Evolutionary conservation across 352 stramenopile genomes (phyloP).

Genomic region (Globisporangium orthogonon): DNA sequence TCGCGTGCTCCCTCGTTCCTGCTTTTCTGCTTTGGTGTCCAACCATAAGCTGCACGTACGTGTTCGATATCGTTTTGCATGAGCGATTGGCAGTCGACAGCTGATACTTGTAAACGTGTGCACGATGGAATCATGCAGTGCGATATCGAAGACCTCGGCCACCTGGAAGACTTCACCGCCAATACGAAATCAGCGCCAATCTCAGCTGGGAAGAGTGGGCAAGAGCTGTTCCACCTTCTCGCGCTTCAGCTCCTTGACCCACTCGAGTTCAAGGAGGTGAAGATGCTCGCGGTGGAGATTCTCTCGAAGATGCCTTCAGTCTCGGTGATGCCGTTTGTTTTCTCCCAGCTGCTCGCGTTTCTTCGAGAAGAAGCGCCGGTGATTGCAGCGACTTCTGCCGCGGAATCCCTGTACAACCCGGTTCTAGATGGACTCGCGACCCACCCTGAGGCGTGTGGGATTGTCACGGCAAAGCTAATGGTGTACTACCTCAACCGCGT

Average conservation of each 20-base stretch:
- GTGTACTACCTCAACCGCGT: constrained; percentile 73
- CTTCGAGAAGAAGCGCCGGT: constrained; percentile 18
- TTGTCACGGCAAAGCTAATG: constrained; percentile 63
- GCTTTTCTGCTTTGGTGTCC: constrained; percentile 10
- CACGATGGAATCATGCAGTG: constrained; percentile 4
- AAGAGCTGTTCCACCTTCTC: constrained; percentile 30
- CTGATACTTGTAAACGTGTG: not conserved
- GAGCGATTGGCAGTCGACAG: not conserved
- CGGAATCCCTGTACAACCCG: constrained; percentile 7
- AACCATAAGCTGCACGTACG: constrained; percentile 17
- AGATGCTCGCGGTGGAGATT: constrained; percentile 56
- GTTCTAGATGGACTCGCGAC: constrained; percentile 13
- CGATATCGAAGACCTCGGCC: constrained; percentile 23
- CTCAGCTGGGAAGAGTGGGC: not conserved
- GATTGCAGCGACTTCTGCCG: not conserved
- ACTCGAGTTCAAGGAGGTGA: constrained; percentile 77
- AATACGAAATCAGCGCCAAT: not conserved
- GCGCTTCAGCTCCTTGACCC: constrained; percentile 41
- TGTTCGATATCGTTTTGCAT: not conserved
- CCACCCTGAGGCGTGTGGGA: constrained; percentile 23
- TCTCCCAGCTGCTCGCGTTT: constrained; percentile 39
- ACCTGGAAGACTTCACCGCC: constrained; percentile 21
- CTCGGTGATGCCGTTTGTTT: constrained; percentile 29
- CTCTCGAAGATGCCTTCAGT: constrained; percentile 34
- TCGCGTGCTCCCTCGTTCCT: constrained; percentile 38